Evolutionary conservation across 1,139 yeast species (phyloP), one percentile per base, ranked within the genome.

Genomic region (Saccharomycopsis hybrid): DNA sequence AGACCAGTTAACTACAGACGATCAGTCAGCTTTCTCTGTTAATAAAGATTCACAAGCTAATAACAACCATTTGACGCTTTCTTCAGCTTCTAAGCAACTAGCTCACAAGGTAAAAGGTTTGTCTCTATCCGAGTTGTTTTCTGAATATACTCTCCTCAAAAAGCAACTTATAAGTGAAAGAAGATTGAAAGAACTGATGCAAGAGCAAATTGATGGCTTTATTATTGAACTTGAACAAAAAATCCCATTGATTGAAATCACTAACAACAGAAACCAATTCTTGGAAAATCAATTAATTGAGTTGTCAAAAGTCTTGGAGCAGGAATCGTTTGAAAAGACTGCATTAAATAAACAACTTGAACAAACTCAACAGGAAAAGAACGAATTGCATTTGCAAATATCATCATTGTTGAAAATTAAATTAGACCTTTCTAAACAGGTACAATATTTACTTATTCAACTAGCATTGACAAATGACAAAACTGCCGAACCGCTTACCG

Each of bases 201-300:
- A 90, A 53, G 65, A 70, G 37, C 92, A 88, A 64, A 71, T 90
- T 55, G 83, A 84, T 58, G 70, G 75, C 0, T 82, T 90, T 58
- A 78, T 89, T 36, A 72, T 71, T 33, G 97, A 90, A 62, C 71
- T 92, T 57, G 95, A 89, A 61, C 74, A 78, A 29, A 83, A 85
- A 59, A 83, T 88, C 50, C 97, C 97, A 0, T 71, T 83, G 1
- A 74, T 90, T 47, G 76, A 85, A 66, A 84, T 80, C 55, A 86
- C 79, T 62, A 81, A 73, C 50, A 78, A 74, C 50, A 78, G 76
- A 53, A 74, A 76, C 37, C 61, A 65, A 8, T 64, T 71, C 13
- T 59, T 78, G 40, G 82, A 80, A 59, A 58, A 59, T 4, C 80
- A 78, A 54, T 64, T 81, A 65, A 76, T 70, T 60, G 80, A 73